Base-by-base conservation (phyloP, 2,329 filamentous ascomycete genomes). In the Penicillium concentricum region DNA sequence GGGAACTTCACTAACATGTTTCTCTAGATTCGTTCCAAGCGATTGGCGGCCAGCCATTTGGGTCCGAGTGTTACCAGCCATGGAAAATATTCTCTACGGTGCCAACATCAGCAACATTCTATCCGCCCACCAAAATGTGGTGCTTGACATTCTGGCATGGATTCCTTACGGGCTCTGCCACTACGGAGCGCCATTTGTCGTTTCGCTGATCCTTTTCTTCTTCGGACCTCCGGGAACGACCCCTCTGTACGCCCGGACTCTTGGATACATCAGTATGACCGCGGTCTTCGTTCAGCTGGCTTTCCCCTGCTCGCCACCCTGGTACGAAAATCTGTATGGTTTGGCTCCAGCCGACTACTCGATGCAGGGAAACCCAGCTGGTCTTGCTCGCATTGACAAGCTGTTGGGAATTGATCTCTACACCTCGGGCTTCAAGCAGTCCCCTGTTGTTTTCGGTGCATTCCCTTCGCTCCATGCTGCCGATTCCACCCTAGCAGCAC, bases 11-110 rank as follows among this genome's bases (percentile, higher is more conserved):
- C 69, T 72, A 50, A 72, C 48, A 16, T 18, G n/a, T 54, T 22
- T 45, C 30, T 22, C 28, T 57, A 96, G 92, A 70, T 97, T 96
- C 78, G 92, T 97, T 66, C 89, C 91, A 37, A 84, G 87, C 65
- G 89, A 93, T 70, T 94, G 92, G 79, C 87, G 93, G 65, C 92
- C 92, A 58, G 89, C 91, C 61, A 97, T 97, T 68, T 96, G 92
- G 90, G 93, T 97, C 64, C 91, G 92, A 69, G 91, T 97, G 28
- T 84, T 97, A 35, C 93, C 93, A 5, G 91, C 93, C 18, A 84
- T 97, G 62, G 93, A 97, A 78, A 97, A 97, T 75, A 94, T 97
- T 61, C 83, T 97, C 34, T 97, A 97, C 72, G 93, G 93, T 66
- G 92, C 92, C 61, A 97, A 97, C 76, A 82, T 97, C 56, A 96